Evolutionary conservation across 495 filamentous ascomycete species (phyloP).

Genomic region (Penicillium angulare): DNA sequence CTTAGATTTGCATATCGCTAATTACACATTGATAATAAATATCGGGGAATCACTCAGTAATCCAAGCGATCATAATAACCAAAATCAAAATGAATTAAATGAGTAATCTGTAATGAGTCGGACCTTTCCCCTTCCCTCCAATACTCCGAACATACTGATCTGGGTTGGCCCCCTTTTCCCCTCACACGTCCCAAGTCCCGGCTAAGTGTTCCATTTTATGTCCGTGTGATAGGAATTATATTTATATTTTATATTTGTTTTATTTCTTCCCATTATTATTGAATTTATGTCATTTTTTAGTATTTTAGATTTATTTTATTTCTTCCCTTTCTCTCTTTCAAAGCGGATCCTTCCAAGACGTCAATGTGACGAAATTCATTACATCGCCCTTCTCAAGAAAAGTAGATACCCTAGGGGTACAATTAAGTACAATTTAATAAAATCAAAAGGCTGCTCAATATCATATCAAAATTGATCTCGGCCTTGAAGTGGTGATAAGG

Average conservation of each 20-base stretch:
- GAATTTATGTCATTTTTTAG: neutral
- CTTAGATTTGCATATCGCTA: neutral
- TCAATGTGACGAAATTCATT: slow-evolving; percentile 10
- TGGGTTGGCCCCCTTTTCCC: slow-evolving; percentile 26
- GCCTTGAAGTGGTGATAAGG: slow-evolving; percentile 13
- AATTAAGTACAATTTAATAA: neutral
- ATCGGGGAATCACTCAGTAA: no score
- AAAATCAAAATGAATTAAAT: slow-evolving; percentile 1
- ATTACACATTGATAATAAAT: neutral
- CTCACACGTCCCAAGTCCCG: slow-evolving; percentile 16
- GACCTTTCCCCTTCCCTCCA: slow-evolving; percentile 24
- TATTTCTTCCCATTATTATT: neutral
- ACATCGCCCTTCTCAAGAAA: neutral
- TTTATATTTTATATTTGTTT: slow-evolving; percentile 8
- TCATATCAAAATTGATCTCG: neutral
- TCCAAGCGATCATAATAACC: no score
- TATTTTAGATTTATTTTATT: slow-evolving; percentile 2
- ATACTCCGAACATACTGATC: slow-evolving; percentile 16
- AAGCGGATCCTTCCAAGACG: slow-evolving; percentile 16
- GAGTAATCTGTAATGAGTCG: slow-evolving; percentile 8
- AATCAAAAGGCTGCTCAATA: no score
- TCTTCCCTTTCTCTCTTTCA: slow-evolving; percentile 1
- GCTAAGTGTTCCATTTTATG: slow-evolving; percentile 19
- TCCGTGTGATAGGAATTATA: slow-evolving; percentile 10
- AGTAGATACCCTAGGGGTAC: neutral